Percentiles rank a stretch among this genome's conserved stretches.
Evolutionary conservation across 2,329 filamentous ascomycete genomes (phyloP).

Genomic region (Allantophomopsis lycopodina): DNA sequence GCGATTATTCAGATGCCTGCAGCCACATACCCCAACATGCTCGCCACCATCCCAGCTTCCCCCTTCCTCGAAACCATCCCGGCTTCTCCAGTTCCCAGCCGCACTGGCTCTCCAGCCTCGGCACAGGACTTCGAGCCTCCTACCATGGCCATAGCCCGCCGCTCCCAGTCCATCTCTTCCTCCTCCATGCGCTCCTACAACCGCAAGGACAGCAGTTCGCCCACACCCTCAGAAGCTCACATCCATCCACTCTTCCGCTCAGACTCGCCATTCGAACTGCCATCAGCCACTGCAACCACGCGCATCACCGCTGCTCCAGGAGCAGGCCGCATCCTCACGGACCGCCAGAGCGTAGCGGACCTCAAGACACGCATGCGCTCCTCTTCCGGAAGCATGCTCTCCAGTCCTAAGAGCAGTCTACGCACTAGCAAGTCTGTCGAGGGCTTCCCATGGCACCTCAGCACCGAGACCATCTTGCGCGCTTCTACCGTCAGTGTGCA

Average conservation of each 20-base stretch:
- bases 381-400: conserved; percentile 32
- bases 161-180: conserved; percentile 14
- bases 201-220: conserved; percentile 16
- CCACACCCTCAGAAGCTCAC: conserved; percentile 41
- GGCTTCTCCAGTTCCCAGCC: conserved; percentile 47
- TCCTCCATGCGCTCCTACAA: conserved; percentile 7
- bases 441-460: too few relatives aligned
- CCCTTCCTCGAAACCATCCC: conserved; percentile 53
- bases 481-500: too few relatives aligned
- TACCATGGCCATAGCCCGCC: conserved; percentile 17
- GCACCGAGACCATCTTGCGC: too few relatives aligned
- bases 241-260: conserved; percentile 70
- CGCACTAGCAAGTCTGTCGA: too few relatives aligned
- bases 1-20: conserved; percentile 8
- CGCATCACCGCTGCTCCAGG: conserved; percentile 61
- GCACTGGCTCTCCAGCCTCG: conserved; percentile 49
- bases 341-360: too few relatives aligned
- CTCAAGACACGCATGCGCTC: too few relatives aligned
- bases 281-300: conserved; percentile 38
- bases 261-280: conserved; percentile 54
- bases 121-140: conserved; percentile 42
- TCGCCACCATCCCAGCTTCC: conserved; percentile 22
- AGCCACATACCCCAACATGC: conserved; percentile 18
- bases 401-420: conserved; percentile 20
- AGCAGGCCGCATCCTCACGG: conserved; percentile 37